Base-by-base conservation (phyloP, 2,329 filamentous ascomycete genomes). In the Tolypocladium paradoxum region DNA sequence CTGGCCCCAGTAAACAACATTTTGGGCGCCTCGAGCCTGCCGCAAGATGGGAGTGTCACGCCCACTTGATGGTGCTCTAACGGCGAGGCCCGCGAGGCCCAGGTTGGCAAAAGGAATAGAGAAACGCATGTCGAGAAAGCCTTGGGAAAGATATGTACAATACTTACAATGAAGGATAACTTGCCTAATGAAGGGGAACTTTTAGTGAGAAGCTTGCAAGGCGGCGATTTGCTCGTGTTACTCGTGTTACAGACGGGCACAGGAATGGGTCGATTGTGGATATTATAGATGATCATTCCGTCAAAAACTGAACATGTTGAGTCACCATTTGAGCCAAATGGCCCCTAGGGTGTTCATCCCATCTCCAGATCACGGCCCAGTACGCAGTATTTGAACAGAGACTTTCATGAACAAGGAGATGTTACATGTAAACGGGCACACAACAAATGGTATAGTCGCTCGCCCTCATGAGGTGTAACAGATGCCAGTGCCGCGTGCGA, bases 1-100 rank as follows among this genome's bases (percentile, higher is more conserved):
- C 31, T 61, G 58, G 6, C 64, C 63, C 53, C 66, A 73, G 55
- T 61, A 61, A 8, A 61, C 58, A 16, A 60, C 70, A 46, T 65
- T 70, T 48, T 69, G 46, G 27, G 43, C 43, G 9, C 43, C 43
- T 20, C 27, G 18, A 4, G 27, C 43, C 6, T 47, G 43, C n/a
- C 27, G 43, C 9, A 18, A 33, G 27, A 20, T 4, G 18, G 20
- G 43, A n/a, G 18, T 1, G 4, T 7, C 9, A 7, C 4, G 9
- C 2, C 18, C n/a, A 4, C 7, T 14, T 8, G 43, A 47, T 7
- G 43, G 43, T 8, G 43, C 43, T 27, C 43, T 14, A 9, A 20
- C 27, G 2, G 43, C 18, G 18, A 47, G 27, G 6, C 27, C 43
- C 3, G 27, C 27, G 18, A 47, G 18, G 7, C 43, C 43, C 2